phyloP scores from a whole-genome alignment of 257 asterid genomes.

The Leonotis leonurus region DNA sequence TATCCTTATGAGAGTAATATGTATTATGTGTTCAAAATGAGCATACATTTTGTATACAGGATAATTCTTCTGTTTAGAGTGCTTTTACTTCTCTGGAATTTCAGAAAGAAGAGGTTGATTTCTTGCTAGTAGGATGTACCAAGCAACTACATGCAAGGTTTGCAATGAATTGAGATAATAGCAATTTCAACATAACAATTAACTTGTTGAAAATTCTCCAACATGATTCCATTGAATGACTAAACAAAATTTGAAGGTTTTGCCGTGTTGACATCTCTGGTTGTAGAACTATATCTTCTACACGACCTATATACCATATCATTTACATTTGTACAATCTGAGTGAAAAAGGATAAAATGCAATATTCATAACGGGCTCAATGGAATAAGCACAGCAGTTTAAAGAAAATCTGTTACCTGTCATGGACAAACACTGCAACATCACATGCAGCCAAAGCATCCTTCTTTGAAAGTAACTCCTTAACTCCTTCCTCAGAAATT shows the following conservation, averaged over 20 bases:
- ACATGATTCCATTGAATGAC: background rate
- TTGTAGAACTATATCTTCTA: background rate
- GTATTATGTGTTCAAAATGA: background rate
- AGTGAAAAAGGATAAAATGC: background rate
- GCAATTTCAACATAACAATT: background rate
- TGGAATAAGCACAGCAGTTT: constrained; percentile 3
- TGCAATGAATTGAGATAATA: background rate
- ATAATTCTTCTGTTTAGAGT: background rate
- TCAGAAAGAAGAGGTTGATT: background rate
- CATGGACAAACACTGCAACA: constrained; percentile 87
- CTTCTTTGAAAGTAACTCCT: constrained; percentile 50
- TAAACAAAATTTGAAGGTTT: background rate
- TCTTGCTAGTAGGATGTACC: background rate
- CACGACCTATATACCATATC: background rate
- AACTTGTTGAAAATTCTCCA: background rate
- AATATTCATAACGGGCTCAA: background rate
- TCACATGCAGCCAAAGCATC: constrained; percentile 91
- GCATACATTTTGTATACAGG: background rate
- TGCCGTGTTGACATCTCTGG: background rate
- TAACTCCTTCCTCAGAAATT: constrained; percentile 75
- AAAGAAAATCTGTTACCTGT: constrained; percentile 52
- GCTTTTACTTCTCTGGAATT: background rate
- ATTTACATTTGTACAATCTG: background rate
- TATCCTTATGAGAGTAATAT: background rate
- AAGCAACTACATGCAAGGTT: background rate